Conservation (phyloP, 305 asterid species). For the Lippia alba region DNA sequence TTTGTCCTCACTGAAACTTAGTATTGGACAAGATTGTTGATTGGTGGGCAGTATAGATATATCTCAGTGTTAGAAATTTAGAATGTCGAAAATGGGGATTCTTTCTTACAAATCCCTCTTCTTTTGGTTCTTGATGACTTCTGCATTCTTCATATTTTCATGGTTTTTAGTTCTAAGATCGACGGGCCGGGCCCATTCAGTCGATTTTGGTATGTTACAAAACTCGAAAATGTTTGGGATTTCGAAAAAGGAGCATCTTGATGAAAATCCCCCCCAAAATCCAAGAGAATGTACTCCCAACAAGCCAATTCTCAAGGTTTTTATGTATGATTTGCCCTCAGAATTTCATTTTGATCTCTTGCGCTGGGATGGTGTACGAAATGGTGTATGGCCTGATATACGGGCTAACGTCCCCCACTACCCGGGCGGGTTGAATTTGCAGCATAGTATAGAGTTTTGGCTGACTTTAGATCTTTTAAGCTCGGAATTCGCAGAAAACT, state of each 20-base stretch:
- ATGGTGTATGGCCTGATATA: constrained; percentile 80
- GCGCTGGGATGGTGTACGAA: constrained; percentile 67
- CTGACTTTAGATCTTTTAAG: constrained; percentile 75
- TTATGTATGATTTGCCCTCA: constrained; percentile 86
- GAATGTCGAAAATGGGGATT: constrained; percentile 62
- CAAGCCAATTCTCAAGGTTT: constrained; percentile 64
- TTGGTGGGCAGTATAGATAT: constrained; percentile 1
- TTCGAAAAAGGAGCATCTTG: constrained; percentile 32
- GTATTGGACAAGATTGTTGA: constrained; percentile 28
- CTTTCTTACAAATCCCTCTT: constrained; percentile 62
- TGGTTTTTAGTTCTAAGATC: constrained; percentile 75
- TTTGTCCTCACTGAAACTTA: not conserved
- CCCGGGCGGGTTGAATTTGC: constrained; percentile 91
- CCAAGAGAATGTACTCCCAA: constrained; percentile 39
- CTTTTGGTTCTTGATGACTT: constrained; percentile 63
- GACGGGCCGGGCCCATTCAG: constrained; percentile 47
- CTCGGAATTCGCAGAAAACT: constrained; percentile 53
- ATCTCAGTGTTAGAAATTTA: constrained; percentile 29
- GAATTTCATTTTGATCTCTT: constrained; percentile 75
- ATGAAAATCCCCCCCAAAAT: constrained; percentile 22
- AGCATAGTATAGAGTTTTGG: constrained; percentile 96
- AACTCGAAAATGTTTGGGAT: constrained; percentile 51
- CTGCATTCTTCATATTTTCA: constrained; percentile 64
- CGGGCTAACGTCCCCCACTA: constrained; percentile 61
- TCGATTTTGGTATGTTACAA: constrained; percentile 55